Conservation (phyloP, 352 stramenopile species). For the Globisporangium cystogenes region DNA sequence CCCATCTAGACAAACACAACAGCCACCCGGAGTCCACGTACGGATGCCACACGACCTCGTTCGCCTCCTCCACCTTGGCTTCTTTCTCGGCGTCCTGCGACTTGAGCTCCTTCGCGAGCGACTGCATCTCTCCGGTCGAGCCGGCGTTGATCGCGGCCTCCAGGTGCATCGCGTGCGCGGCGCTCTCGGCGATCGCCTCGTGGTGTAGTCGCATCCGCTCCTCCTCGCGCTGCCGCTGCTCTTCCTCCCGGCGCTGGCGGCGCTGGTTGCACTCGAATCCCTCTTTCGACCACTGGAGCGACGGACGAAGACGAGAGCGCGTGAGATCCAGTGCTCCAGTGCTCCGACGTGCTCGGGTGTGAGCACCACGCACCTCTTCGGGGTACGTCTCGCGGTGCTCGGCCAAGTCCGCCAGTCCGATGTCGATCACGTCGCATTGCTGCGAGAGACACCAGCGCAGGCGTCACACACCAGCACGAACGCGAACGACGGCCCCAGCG, state of each 20-base stretch:
- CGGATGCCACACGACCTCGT: slow-evolving; percentile 83
- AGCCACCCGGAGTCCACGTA: slow-evolving; percentile 22
- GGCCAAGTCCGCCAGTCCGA: slow-evolving; percentile 62
- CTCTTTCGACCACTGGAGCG: slow-evolving; percentile 51
- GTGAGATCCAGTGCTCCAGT: not conserved
- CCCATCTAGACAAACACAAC: not conserved
- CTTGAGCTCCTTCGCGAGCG: slow-evolving; percentile 53
- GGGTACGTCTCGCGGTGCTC: slow-evolving; percentile 65
- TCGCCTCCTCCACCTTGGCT: slow-evolving; percentile 48
- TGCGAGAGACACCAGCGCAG: slow-evolving; percentile 10
- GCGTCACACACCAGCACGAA: not conserved
- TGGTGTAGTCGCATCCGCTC: slow-evolving; percentile 67
- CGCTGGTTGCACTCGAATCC: slow-evolving; percentile 43
- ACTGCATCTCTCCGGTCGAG: slow-evolving; percentile 42
- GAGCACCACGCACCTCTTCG: slow-evolving; percentile 40
- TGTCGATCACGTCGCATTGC: slow-evolving; percentile 83
- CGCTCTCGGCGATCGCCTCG: slow-evolving; percentile 64
- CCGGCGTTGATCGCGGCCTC: slow-evolving; percentile 59
- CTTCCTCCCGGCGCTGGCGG: slow-evolving; percentile 48
- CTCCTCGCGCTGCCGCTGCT: slow-evolving; percentile 61
- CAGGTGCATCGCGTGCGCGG: slow-evolving; percentile 61
- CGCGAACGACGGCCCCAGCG: not conserved
- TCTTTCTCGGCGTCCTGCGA: slow-evolving; percentile 49
- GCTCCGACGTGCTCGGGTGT: not conserved
- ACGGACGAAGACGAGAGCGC: not conserved